phyloP scores from a whole-genome alignment of 2,329 filamentous ascomycete genomes.

The Gaeumannomyces tritici region DNA sequence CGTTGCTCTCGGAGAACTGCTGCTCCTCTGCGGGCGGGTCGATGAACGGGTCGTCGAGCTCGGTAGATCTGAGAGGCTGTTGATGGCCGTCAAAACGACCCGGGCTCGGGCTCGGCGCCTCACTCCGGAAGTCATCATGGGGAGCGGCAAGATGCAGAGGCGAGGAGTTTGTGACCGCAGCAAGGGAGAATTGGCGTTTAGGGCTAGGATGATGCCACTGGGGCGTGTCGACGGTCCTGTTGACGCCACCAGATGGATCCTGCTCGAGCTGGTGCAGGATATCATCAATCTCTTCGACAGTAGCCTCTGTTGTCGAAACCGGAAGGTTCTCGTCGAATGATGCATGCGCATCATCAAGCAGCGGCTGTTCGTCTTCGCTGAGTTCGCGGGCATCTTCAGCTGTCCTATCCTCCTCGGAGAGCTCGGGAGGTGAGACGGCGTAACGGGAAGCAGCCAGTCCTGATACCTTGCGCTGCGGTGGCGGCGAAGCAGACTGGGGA shows the following conservation, averaged over 20 bases:
- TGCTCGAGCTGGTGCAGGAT: slow-evolving; percentile 81
- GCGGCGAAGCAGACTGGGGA: slow-evolving; percentile 14
- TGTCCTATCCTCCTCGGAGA: slow-evolving; percentile 17
- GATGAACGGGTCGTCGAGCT: slow-evolving; percentile 53
- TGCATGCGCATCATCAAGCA: neutral
- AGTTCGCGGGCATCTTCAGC: slow-evolving; percentile 4
- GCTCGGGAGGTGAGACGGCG: slow-evolving; percentile 28
- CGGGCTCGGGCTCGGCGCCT: slow-evolving; percentile 66
- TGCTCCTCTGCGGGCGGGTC: slow-evolving; percentile 29
- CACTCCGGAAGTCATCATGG: slow-evolving; percentile 43
- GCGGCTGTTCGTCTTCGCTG: slow-evolving; percentile 9
- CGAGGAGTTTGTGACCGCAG: slow-evolving; percentile 32
- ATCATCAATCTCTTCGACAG: slow-evolving; percentile 81
- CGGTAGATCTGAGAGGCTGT: slow-evolving; percentile 37
- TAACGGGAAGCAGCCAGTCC: slow-evolving; percentile 35
- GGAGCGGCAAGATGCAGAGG: slow-evolving; percentile 44
- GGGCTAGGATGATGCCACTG: slow-evolving; percentile 37
- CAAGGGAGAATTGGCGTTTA: slow-evolving; percentile 24
- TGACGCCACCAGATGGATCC: slow-evolving; percentile 65
- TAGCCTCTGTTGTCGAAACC: slow-evolving; percentile 26
- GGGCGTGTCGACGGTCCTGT: slow-evolving; percentile 43
- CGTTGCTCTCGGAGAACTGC: slow-evolving; percentile 13
- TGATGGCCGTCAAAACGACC: slow-evolving; percentile 39
- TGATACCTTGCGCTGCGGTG: slow-evolving; percentile 30
- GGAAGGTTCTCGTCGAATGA: neutral